Base-by-base conservation (phyloP, 495 filamentous ascomycete genomes). In the Friedmanniomyces endolithicus region DNA sequence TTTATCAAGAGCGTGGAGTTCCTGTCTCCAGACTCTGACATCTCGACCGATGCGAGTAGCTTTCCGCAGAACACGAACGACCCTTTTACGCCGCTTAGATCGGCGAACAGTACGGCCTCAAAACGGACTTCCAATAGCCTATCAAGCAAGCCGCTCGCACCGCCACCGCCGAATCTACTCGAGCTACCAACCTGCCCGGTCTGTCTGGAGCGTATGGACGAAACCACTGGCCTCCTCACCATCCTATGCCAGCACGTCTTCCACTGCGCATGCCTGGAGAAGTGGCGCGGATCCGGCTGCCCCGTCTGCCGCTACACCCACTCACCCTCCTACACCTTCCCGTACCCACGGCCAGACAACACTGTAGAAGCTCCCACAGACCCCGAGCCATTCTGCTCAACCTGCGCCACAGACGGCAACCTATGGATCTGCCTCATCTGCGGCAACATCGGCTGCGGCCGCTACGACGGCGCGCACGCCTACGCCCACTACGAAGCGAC, bases 161-260 rank as follows among this genome's bases (percentile, higher is more conserved):
- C 92, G 20, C 94, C 90, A 11, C 96, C 92, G 1, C 88, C 90
- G 0, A 80, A 86, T 17, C 75, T 97, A 11, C 74, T 95, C 55
- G 92, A 98, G 69, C 75, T 98, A 0, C 92, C 92, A 4, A 98
- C 94, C 1, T 98, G 92, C 59, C 88, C 94, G 0, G 94, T 98
- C 14, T 98, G 92, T 60, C 77, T 98, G 12, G 92, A 98, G 70
- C 84, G 92, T 33, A 98, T 98, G 92, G 92, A 98, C 61, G 90
- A 98, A 62, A 95, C 90, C 6, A 89, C 88, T 0, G 92, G 92
- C 4, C 73, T 98, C 2, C 78, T 97, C 61, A 98, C 92, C 0
- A 97, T 97, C 34, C 82, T 90, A 57, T 98, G 92, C 68, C 94
- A 97, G 63, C 92, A 98, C 60, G 89, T 98, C 52, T 98, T 98